phyloP scores from a whole-genome alignment of 1,139 yeast species.

The Kodamaea plutei region DNA sequence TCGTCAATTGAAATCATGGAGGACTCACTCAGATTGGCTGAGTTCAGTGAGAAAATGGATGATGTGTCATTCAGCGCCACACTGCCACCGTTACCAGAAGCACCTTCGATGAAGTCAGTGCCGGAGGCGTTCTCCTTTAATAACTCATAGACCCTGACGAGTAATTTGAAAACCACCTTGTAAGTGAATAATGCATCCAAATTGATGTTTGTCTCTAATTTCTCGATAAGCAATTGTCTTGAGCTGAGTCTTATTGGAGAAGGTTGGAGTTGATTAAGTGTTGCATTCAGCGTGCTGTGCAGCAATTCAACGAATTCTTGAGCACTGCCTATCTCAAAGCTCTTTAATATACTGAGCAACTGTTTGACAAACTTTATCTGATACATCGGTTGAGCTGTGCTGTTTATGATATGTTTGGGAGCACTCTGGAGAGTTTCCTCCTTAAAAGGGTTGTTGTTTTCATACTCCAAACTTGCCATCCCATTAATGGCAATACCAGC shows the following conservation, averaged over 20 bases:
- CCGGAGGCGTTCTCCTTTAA: constrained; percentile 12
- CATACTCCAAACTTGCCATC: constrained; percentile 1
- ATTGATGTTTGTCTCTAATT: constrained; percentile 41
- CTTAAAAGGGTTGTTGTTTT: constrained; percentile 3
- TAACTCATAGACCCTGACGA: constrained; percentile 27
- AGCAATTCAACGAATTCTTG: constrained; percentile 8
- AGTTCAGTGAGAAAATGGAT: constrained; percentile 36
- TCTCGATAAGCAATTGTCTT: constrained; percentile 42
- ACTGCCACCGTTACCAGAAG: constrained; percentile 1
- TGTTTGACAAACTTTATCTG: constrained; percentile 37
- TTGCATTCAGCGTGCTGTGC: constrained; percentile 12
- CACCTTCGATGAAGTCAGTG: constrained; percentile 8
- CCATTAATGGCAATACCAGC: constrained; percentile 1
- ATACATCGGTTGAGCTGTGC: constrained; percentile 21
- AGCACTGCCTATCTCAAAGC: constrained; percentile 36
- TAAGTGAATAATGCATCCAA: constrained; percentile 40
- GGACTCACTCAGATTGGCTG: constrained; percentile 21
- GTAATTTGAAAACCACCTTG: constrained; percentile 32
- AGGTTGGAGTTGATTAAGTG: constrained; percentile 12
- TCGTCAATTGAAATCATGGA: constrained; percentile 29
- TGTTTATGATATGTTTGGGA: constrained; percentile 11
- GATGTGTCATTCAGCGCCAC: constrained; percentile 14
- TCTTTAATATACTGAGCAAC: constrained; percentile 33
- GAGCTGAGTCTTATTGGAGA: constrained; percentile 43
- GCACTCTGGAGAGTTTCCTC: constrained; percentile 1